Conservation (phyloP, 208 protist genomes). For the Novymonas esmeraldas region DNA sequence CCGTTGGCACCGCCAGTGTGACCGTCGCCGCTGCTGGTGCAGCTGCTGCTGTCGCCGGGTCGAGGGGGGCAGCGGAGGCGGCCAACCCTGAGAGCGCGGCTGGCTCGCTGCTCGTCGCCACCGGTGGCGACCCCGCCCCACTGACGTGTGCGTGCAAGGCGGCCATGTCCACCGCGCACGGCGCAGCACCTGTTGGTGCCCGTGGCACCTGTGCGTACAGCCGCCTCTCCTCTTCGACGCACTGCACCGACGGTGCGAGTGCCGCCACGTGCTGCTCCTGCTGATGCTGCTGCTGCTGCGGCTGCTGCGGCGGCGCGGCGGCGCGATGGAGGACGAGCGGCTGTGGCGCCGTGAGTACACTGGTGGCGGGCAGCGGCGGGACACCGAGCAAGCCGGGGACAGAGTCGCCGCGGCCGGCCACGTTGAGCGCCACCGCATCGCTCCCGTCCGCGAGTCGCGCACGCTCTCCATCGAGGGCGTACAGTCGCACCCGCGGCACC, state of each 20-base stretch:
- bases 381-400: conserved; percentile 11
- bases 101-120: too few species aligned
- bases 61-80: not conserved
- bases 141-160: conserved; percentile 2
- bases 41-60: conserved; percentile 2
- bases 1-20: not conserved
- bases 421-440: not conserved
- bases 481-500: conserved; percentile 20
- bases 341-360: conserved; percentile 56
- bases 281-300: too few species aligned
- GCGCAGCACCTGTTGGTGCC: conserved; percentile 11
- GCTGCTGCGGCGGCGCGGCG: too few species aligned
- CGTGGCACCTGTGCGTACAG: conserved; percentile 27
- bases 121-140: not conserved
- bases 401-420: not conserved
- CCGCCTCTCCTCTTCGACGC: not conserved
- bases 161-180: conserved; percentile 17
- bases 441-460: not conserved
- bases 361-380: conserved; percentile 59
- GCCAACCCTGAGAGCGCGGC: too few species aligned
- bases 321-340: conserved; percentile 47
- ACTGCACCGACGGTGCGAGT: not conserved
- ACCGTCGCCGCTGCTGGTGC: not conserved
- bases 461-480: conserved; percentile 24
- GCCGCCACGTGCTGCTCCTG: too few species aligned